These are phyloP conservation scores for Lepraria neglecta DNA, from an alignment of 495 filamentous ascomycete species.

Conservation along the genomic window DNA sequence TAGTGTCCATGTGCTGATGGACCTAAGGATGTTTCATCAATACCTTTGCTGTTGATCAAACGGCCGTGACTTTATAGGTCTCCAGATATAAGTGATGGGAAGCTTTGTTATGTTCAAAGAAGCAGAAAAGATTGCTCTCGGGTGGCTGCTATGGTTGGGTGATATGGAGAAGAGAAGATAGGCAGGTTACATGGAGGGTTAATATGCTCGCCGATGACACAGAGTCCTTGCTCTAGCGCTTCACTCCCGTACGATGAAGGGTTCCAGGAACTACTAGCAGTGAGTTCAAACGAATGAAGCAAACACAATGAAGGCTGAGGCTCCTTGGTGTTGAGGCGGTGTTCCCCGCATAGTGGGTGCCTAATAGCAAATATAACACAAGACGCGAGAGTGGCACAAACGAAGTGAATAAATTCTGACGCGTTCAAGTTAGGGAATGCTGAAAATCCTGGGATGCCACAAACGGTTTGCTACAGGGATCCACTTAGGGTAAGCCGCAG, in stretches of 20 bases:
- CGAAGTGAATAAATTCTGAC: too few species aligned
- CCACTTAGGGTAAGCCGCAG: neutral
- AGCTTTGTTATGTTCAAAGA: conserved; percentile 1
- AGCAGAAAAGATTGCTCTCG: conserved; percentile 1
- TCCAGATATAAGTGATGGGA: conserved; percentile 4
- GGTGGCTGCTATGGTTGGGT: conserved; percentile 1
- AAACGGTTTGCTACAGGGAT: conserved; percentile 3
- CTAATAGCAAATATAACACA: neutral
- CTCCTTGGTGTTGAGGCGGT: too few species aligned
- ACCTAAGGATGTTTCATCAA: neutral
- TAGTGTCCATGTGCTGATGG: neutral
- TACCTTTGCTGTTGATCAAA: conserved; percentile 6
- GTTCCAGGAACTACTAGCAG: neutral
- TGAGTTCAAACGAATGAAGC: neutral
- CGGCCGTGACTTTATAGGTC: neutral
- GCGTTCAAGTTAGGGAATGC: neutral
- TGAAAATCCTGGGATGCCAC: neutral
- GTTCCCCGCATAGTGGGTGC: too few species aligned
- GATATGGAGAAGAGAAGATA: conserved; percentile 4
- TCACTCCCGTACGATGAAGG: neutral
- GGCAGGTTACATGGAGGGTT: conserved; percentile 19
- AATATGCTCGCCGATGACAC: conserved; percentile 2
- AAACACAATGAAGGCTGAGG: too few species aligned
- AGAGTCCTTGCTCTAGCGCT: conserved; percentile 1
- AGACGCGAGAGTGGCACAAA: neutral